Percentiles rank a stretch among this genome's conserved stretches.
Evolutionary conservation across 192 early-diverging fungal genomes (phyloP).

Genomic region (Thamnidium elegans): DNA sequence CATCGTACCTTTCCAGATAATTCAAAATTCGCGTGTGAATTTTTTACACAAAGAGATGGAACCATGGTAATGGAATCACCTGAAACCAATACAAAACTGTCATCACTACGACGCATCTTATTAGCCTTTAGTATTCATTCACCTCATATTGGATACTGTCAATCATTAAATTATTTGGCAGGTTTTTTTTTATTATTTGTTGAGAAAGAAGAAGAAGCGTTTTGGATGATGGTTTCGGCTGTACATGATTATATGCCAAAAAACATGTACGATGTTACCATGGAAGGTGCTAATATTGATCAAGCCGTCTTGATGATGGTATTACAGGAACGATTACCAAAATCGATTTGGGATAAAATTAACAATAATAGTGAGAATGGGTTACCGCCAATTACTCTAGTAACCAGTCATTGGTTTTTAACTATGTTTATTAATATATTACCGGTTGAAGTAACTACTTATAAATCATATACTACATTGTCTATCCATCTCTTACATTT

Average conservation of each 20-base stretch:
- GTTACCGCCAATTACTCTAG: conserved; percentile 64
- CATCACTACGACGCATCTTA: conserved; percentile 65
- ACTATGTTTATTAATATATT: conserved; percentile 73
- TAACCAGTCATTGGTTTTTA: conserved; percentile 79
- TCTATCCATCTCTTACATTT: background rate
- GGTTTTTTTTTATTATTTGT: conserved; percentile 70
- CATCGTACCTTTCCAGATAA: conserved; percentile 86
- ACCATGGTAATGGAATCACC: conserved; percentile 21
- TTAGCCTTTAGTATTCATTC: conserved; percentile 70
- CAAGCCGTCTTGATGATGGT: conserved; percentile 63
- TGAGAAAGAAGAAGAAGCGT: conserved; percentile 73
- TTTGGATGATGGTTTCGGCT: conserved; percentile 75
- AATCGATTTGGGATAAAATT: conserved; percentile 42
- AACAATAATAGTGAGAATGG: conserved; percentile 37
- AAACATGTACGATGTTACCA: conserved; percentile 71
- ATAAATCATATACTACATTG: background rate
- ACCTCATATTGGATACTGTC: conserved; percentile 79
- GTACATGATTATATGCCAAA: conserved; percentile 74
- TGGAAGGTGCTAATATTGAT: conserved; percentile 72
- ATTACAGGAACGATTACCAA: conserved; percentile 46
- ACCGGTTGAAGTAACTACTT: conserved; percentile 42
- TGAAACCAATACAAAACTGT: conserved; percentile 43
- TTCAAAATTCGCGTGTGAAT: conserved; percentile 57
- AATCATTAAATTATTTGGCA: conserved; percentile 78
- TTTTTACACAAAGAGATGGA: conserved; percentile 21